Percentiles rank a stretch among this genome's conserved stretches.
Evolutionary conservation across 1,284 basidiomycete species (phyloP).

Genomic region (Neotropicomus parvogracilis): DNA sequence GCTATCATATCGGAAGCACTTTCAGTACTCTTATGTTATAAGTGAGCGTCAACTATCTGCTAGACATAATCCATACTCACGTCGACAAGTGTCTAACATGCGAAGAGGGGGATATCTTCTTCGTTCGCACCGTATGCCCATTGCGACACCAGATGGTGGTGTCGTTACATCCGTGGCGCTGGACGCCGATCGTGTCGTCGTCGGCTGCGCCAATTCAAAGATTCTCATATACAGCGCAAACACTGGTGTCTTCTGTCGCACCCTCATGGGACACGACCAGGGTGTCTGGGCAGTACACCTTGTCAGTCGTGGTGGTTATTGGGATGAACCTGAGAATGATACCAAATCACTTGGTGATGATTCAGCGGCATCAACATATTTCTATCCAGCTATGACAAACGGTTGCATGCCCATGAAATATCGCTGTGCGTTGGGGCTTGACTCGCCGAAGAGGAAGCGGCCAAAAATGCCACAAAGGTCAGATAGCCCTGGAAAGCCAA

Average conservation of each 20-base stretch:
- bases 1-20: constrained; percentile 68
- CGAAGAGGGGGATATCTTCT: constrained; percentile 75
- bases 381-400: constrained; percentile 13
- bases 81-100: constrained; percentile 75
- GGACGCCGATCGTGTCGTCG: constrained; percentile 82
- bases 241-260: constrained; percentile 75
- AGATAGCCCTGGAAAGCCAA: constrained; percentile 37
- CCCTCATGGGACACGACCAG: constrained; percentile 79
- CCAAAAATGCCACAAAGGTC: constrained; percentile 9
- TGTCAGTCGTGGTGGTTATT: constrained; percentile 48
- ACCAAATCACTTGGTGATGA: constrained; percentile 6
- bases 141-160: constrained; percentile 54
- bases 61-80: constrained; percentile 1
- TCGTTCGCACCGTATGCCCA: constrained; percentile 65
- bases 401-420: constrained; percentile 30
- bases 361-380: not conserved
- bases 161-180: constrained; percentile 88
- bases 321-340: constrained; percentile 29
- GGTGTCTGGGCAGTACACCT: constrained; percentile 94
- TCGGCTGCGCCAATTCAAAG: constrained; percentile 85
- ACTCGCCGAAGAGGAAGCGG: constrained; percentile 18
- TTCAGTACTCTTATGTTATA: constrained; percentile 75
- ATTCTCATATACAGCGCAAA: constrained; percentile 85
- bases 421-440: constrained; percentile 30
- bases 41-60: constrained; percentile 42